A percentile compares a stretch with the other conserved stretches of the same genome.
Conservation (phyloP, 805 yeast genomes). For the Suhomyces emberorum region DNA sequence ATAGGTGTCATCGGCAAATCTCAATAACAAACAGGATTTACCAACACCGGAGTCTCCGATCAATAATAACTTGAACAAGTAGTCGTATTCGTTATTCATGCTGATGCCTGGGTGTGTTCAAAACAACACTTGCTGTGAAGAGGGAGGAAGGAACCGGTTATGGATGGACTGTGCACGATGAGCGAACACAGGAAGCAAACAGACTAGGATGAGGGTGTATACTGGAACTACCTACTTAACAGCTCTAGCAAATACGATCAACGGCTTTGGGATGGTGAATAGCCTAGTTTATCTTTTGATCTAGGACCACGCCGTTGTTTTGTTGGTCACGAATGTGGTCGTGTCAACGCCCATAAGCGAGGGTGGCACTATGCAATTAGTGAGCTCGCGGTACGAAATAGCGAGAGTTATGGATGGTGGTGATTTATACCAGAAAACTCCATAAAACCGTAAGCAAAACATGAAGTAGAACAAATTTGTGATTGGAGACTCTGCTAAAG, state of each 20-base stretch:
- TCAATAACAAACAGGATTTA: constrained; percentile 87
- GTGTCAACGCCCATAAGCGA: constrained; percentile 1
- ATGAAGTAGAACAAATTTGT: no score
- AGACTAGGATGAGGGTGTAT: no score
- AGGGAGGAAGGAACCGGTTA: no score
- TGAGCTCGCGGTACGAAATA: no score
- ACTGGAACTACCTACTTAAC: not conserved
- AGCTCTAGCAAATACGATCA: not conserved
- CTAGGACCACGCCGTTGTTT: constrained; percentile 2
- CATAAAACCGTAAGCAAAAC: no score
- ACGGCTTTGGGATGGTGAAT: not conserved
- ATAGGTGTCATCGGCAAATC: constrained; percentile 97
- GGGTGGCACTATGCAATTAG: not conserved
- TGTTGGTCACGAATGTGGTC: constrained; percentile 6
- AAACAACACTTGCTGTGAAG: no score
- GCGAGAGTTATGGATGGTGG: no score
- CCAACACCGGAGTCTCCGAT: constrained; percentile 99
- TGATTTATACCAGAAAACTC: no score
- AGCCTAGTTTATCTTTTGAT: constrained; percentile 1
- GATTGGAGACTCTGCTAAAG: no score
- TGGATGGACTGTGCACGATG: no score
- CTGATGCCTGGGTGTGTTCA: not conserved
- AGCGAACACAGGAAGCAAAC: no score
- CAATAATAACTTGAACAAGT: constrained; percentile 87
- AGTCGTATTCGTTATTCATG: constrained; percentile 96